Evolutionary conservation across 768 basidiomycete genomes (phyloP).

Genomic region (Boletus patriciae): DNA sequence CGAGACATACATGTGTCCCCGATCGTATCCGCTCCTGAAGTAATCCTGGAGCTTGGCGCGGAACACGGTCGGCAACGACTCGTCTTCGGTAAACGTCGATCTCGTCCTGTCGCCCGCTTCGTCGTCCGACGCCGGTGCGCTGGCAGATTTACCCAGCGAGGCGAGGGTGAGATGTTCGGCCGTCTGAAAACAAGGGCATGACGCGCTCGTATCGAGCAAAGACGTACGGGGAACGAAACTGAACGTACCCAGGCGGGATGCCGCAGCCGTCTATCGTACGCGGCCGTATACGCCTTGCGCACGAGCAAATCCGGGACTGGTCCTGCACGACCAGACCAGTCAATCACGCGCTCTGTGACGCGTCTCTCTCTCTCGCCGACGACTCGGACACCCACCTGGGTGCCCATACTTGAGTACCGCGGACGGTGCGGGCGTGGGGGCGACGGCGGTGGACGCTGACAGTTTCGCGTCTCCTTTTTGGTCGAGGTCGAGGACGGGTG

Average conservation of each 20-base stretch:
- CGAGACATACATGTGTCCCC: conserved; percentile 86
- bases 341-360: neutral
- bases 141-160: conserved; percentile 56
- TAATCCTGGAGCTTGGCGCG: conserved; percentile 86
- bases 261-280: conserved; percentile 84
- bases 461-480: conserved; percentile 44
- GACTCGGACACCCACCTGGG: conserved; percentile 18
- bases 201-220: neutral
- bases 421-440: conserved; percentile 15
- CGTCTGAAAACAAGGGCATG: conserved; percentile 51
- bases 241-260: conserved; percentile 89
- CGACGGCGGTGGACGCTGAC: conserved; percentile 39
- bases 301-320: conserved; percentile 79
- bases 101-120: conserved; percentile 66
- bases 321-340: conserved; percentile 47
- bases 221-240: neutral
- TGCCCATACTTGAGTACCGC: conserved; percentile 52
- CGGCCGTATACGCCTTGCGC: conserved; percentile 82
- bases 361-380: neutral
- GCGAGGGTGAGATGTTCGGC: conserved; percentile 91
- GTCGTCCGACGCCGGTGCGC: conserved; percentile 35
- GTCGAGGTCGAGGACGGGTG: conserved; percentile 47
- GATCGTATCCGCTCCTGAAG: conserved; percentile 90
- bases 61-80: conserved; percentile 70
- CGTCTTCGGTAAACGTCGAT: conserved; percentile 84